phyloP scores from a whole-genome alignment of 1,139 yeast genomes.

The Yamadazyma oceani region DNA sequence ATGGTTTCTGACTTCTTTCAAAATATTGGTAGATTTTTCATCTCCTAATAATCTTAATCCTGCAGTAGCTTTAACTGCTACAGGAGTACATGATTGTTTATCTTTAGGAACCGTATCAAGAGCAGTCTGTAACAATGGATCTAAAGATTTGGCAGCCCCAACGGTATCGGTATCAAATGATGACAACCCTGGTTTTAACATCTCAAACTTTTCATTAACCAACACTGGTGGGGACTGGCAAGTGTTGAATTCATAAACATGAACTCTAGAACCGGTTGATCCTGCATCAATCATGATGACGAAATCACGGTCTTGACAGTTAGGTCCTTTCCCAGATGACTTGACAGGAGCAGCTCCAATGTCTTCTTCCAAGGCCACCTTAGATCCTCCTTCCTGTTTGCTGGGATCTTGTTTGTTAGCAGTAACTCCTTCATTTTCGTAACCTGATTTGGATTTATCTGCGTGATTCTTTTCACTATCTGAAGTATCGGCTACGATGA shows the following conservation, averaged over 20 bases:
- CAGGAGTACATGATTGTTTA: slow-evolving; percentile 78
- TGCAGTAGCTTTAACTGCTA: slow-evolving; percentile 97
- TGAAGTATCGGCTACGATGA: slow-evolving; percentile 16
- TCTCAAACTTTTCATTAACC: slow-evolving; percentile 75
- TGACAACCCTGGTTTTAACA: slow-evolving; percentile 91
- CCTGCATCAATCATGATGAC: slow-evolving; percentile 98
- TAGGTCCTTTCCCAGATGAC: neutral
- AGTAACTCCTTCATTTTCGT: slow-evolving; percentile 4
- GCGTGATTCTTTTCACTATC: slow-evolving; percentile 17
- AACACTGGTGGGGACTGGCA: slow-evolving; percentile 81
- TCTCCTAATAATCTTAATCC: slow-evolving; percentile 88
- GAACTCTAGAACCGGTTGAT: slow-evolving; percentile 94
- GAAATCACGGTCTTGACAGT: slow-evolving; percentile 35
- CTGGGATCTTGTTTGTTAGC: no score
- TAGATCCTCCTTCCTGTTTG: no score
- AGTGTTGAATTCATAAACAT: slow-evolving; percentile 85
- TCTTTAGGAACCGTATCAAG: slow-evolving; percentile 71
- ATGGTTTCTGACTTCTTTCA: slow-evolving; percentile 73
- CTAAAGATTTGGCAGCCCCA: slow-evolving; percentile 87
- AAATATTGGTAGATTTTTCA: slow-evolving; percentile 65
- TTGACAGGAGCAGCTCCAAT: no score
- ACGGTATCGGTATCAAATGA: slow-evolving; percentile 75
- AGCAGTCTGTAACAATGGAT: slow-evolving; percentile 75
- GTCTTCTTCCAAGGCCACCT: no score
- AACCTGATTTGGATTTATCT: slow-evolving; percentile 12